phyloP scores from a whole-genome alignment of 2,329 filamentous ascomycete genomes.

The Onygenales sp. region DNA sequence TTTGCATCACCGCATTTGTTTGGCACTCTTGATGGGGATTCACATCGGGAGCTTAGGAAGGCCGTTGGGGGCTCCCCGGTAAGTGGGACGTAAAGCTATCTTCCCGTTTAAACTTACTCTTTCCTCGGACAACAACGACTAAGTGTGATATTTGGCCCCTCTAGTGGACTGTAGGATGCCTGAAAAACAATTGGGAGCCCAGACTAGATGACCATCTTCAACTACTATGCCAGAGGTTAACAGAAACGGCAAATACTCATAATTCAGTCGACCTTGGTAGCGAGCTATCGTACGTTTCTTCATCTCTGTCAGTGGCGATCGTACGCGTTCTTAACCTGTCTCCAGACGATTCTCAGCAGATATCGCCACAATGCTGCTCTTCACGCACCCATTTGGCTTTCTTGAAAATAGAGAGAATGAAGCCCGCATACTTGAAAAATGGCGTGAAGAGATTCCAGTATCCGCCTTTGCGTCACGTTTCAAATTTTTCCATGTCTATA shows the following conservation, averaged over 20 bases:
- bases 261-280: conserved; percentile 23
- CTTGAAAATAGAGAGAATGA: conserved; percentile 31
- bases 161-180: conserved; percentile 27
- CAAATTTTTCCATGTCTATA: conserved; percentile 23
- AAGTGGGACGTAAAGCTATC: neutral
- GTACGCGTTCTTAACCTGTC: neutral
- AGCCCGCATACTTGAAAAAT: conserved; percentile 25
- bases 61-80: conserved; percentile 21
- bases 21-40: conserved; percentile 22
- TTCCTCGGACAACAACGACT: neutral
- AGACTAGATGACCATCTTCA: conserved; percentile 27
- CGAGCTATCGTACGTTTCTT: conserved; percentile 21
- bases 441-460: conserved; percentile 26
- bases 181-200: conserved; percentile 31
- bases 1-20: conserved; percentile 25
- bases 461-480: conserved; percentile 29
- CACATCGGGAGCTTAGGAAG: conserved; percentile 27
- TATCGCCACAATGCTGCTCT: conserved; percentile 32
- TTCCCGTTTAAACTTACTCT: neutral
- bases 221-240: conserved; percentile 25
- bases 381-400: conserved; percentile 29
- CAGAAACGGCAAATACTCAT: conserved; percentile 16
- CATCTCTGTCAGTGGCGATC: neutral
- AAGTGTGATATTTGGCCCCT: neutral
- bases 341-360: conserved; percentile 31